Conservation (phyloP, 306 rosid genomes). For the Betula pendula region DNA sequence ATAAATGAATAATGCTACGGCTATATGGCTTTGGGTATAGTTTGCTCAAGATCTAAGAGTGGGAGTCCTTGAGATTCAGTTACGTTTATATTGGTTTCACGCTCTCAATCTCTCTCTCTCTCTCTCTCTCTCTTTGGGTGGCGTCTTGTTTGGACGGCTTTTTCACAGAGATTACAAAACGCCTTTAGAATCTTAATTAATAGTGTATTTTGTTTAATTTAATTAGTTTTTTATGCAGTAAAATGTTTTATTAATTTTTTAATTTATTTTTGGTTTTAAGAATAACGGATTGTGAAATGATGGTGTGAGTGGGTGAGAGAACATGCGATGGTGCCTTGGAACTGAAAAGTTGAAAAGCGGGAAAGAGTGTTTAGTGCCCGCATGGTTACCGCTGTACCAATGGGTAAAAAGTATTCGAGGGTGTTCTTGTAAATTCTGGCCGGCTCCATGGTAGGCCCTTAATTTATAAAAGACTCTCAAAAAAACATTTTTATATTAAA, state of each 20-base stretch:
- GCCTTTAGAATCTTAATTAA: background rate
- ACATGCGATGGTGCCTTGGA: background rate
- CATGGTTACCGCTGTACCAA: background rate
- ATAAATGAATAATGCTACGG: background rate
- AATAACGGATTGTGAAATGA: slow-evolving; percentile 2
- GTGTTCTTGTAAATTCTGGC: background rate
- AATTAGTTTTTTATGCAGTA: background rate
- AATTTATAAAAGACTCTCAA: too few relatives aligned
- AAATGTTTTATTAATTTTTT: background rate
- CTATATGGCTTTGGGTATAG: slow-evolving; percentile 28
- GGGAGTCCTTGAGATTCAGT: slow-evolving; percentile 40
- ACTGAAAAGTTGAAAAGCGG: slow-evolving; percentile 8
- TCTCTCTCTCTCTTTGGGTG: background rate
- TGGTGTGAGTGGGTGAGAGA: slow-evolving; percentile 1
- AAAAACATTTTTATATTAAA: too few relatives aligned
- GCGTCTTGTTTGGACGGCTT: slow-evolving; percentile 26
- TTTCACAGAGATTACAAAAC: slow-evolving; percentile 20
- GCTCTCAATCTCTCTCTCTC: background rate
- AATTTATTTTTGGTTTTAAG: background rate
- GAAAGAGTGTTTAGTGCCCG: background rate
- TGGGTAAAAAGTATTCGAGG: background rate
- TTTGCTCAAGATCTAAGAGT: slow-evolving; percentile 61
- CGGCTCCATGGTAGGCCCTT: too few relatives aligned
- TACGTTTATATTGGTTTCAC: slow-evolving; percentile 12
- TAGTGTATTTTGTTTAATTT: too few relatives aligned